Percentiles rank a stretch among this genome's conserved stretches.
These are phyloP conservation scores for Fusarium sp. DNA, from an alignment of 2,329 filamentous ascomycete genomes.

Conservation along the genomic window DNA sequence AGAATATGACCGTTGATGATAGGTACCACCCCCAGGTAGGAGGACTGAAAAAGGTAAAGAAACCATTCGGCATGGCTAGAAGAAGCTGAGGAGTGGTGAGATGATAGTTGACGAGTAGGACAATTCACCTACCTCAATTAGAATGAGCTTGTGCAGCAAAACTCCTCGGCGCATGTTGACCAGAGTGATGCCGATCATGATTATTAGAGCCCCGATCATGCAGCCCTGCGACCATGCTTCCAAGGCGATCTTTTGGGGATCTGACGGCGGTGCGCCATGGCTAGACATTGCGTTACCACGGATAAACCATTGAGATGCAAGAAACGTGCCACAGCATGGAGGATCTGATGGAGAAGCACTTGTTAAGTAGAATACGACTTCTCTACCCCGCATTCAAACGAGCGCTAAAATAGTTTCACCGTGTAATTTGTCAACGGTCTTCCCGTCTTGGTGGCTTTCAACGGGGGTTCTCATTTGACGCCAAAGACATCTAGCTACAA, in stretches of 20 bases:
- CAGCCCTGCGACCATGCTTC: constrained; percentile 63
- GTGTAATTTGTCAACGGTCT: too few species aligned
- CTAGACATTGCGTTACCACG: constrained; percentile 1
- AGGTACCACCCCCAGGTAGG: constrained; percentile 74
- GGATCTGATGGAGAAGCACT: too few species aligned
- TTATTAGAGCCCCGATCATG: constrained; percentile 62
- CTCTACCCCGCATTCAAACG: too few species aligned
- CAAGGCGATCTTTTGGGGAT: constrained; percentile 46
- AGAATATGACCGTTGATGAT: constrained; percentile 68
- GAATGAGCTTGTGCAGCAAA: constrained; percentile 63
- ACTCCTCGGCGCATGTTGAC: constrained; percentile 62
- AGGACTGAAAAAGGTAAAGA: constrained; percentile 66
- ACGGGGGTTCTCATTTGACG: too few species aligned
- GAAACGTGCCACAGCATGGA: too few species aligned
- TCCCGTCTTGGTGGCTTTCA: too few species aligned
- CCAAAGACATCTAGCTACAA: too few species aligned
- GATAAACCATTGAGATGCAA: too few species aligned
- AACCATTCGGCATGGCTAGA: constrained; percentile 68
- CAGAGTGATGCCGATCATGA: constrained; percentile 62
- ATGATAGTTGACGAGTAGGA: not conserved
- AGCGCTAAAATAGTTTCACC: too few species aligned
- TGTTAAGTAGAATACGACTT: too few species aligned
- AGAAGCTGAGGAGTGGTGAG: constrained; percentile 57
- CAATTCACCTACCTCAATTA: constrained; percentile 57
- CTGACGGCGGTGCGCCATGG: constrained; percentile 27